Evolutionary conservation across 495 filamentous ascomycete genomes (phyloP).

Genomic region (Sporormia fimetaria): DNA sequence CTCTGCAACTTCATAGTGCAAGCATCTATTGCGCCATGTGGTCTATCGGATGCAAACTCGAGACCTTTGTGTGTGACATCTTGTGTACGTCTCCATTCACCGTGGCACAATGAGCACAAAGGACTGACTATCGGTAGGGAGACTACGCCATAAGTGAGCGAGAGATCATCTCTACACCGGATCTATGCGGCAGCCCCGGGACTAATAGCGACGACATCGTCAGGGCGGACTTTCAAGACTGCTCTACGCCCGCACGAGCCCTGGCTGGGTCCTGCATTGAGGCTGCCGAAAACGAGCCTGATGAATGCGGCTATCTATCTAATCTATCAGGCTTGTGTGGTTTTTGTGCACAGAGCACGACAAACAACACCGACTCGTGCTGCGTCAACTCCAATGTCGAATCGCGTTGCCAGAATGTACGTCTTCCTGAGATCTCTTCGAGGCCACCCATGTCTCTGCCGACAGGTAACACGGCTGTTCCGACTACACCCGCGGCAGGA

Average conservation of each 20-base stretch:
- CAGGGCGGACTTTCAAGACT: constrained; percentile 85
- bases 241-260: constrained; percentile 67
- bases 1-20: constrained; percentile 94
- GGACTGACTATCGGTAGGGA: constrained; percentile 42
- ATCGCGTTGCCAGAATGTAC: constrained; percentile 56
- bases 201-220: constrained; percentile 62
- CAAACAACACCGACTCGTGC: constrained; percentile 90
- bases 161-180: constrained; percentile 60
- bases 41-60: constrained; percentile 48
- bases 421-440: constrained; percentile 62
- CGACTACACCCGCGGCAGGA: constrained; percentile 30
- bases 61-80: constrained; percentile 79
- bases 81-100: constrained; percentile 48
- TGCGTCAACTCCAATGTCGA: constrained; percentile 72
- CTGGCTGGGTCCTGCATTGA: constrained; percentile 63
- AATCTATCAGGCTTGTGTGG: constrained; percentile 79
- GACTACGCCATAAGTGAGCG: constrained; percentile 79
- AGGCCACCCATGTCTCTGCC: constrained; percentile 52
- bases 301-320: constrained; percentile 74
- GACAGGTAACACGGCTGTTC: constrained; percentile 35
- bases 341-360: constrained; percentile 70
- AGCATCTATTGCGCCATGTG: constrained; percentile 67
- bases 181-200: constrained; percentile 55
- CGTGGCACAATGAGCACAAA: constrained; percentile 1
- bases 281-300: constrained; percentile 66